Base-by-base conservation (phyloP, 805 yeast genomes). In the Kodamaea laetipori region DNA sequence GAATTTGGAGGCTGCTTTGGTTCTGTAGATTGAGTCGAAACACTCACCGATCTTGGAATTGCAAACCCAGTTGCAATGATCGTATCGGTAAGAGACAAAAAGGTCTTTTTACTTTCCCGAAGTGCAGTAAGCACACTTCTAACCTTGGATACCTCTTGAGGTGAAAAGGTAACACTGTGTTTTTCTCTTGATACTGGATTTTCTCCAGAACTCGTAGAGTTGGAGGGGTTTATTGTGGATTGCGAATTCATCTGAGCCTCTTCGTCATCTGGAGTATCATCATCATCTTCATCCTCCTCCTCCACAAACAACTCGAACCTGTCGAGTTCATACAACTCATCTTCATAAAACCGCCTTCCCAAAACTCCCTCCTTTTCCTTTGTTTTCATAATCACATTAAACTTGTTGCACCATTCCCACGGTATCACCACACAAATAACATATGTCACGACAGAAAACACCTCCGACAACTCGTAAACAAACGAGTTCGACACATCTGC, bases 361-460 rank as follows among this genome's bases (percentile, higher is more conserved):
- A 88, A 59, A 4, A 86, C 77, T 6, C 92, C 87, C 46, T 81
- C 82, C 33, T 80, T 79, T 53, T 86, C 90, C 42, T 76, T 74
- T 11, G 66, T 67, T 49, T 78, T 77, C 63, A 80, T 81, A 31
- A 83, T 60, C 9, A 75, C 68, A 39, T 76, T 75, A 43, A 83
- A 72, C 49, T 85, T 71, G 55, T 84, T 86, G 48, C 85, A 75
- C 92, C 95, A 88, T 61, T 86, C 95, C 94, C 95, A 86, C 0
- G 86, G 86, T 8, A 84, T 73, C 5, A 84, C 84, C 23, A 87
- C 84, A 26, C 87, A 77, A 15, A 84, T 70, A 6, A 85, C 77
- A 57, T 82, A 84, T n/a, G 84, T 77, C 1, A 86, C 82, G 13
- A 86, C 77, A 34, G 84, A 81, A 61, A 86, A 84, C 34, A 86